Base-by-base conservation (phyloP, 441 rosid genomes). In the Erodium texanum region DNA sequence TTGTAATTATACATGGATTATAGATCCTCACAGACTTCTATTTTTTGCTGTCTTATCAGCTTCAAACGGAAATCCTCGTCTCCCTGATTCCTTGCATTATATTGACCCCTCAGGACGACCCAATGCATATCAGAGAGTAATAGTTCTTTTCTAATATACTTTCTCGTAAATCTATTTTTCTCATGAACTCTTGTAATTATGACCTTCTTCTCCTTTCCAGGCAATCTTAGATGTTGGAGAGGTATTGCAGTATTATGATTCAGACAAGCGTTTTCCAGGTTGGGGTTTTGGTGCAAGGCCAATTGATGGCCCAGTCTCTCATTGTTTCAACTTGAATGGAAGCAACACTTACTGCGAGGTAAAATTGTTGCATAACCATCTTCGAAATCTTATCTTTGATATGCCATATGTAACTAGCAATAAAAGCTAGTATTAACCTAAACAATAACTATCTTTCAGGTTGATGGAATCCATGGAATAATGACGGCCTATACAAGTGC, bases 231-330 rank as follows among this genome's bases (percentile, higher is more conserved):
- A 90, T 77, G 92, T 93, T 66, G 98, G 96, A 76, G 92, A 90
- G 69, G 94, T 93, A 24, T 75, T 93, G 78, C 92, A 93, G 81
- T 86, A 85, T 77, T 93, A 93, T 75, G 97, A 90, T 78, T 45
- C 86, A 18, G 97, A 93, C 77, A 85, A 77, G 80, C 89, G 82
- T 71, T 93, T 90, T 81, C 92, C 97, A 5, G 97, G 96, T 0
- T 93, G 98, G 98, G 97, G 98, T 19, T 93, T 93, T 74, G 98
- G 98, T 72, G 98, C 94, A 67, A 86, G 97, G 67, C 96, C 98
- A 63, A 85, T 87, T 56, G 96, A 87, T 69, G 91, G 92, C 41
- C 93, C 96, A 1, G 96, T 93, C 66, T 90, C 91, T 32, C 98
- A 93, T 83, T 89, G 94, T 80, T 93, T 90, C 80, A 93, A 84